Base-by-base conservation (phyloP, 1,284 basidiomycete species). In the Cryptococcus sp. region DNA sequence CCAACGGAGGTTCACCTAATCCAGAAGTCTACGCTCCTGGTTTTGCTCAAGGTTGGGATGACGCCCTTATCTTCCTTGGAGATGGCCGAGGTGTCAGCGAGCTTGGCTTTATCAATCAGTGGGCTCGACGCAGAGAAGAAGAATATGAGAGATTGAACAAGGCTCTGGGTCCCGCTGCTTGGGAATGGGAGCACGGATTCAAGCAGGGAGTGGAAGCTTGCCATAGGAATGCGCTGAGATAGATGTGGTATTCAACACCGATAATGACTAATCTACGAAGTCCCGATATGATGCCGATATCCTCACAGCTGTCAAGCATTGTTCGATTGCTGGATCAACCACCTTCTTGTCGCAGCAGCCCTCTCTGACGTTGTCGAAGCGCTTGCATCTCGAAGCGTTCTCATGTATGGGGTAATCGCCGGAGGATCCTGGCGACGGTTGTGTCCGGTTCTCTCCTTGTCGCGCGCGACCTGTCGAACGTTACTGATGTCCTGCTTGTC, bases 1-100 rank as follows among this genome's bases (percentile, higher is more conserved):
- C 43, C 58, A 80, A 64, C 30, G 74, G 71, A 41, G 74, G 70
- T 80, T 67, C 74, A 8, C 75, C 86, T 60, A 82, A 89, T 59
- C 85, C 87, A 58, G 82, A 81, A 76, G 80, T 85, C 11, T 90
- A 88, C 66, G 79, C 76, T 32, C 80, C 82, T 1, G 89, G 86
- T 1, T 90, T 86, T 67, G 58, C 76, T 2, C 72, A 79, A 55
- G 88, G 87, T 0, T 90, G 88, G 88, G 81, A 84, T 49, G 87
- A 89, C 63, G 83, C 84, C 0, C 80, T 83, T 64, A 60, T 75
- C 47, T 88, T 88, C 74, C 53, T 70, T 58, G 67, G 30, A 63
- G 70, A 56, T 58, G 66, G 52, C 56, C 60, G 52, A 55, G 80
- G 53, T 74, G 79, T 47, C 6, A 64, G 64, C 59, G 83, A 86